phyloP scores from a whole-genome alignment of 139 green algal species.

The Chlamydomonas sp. region DNA sequence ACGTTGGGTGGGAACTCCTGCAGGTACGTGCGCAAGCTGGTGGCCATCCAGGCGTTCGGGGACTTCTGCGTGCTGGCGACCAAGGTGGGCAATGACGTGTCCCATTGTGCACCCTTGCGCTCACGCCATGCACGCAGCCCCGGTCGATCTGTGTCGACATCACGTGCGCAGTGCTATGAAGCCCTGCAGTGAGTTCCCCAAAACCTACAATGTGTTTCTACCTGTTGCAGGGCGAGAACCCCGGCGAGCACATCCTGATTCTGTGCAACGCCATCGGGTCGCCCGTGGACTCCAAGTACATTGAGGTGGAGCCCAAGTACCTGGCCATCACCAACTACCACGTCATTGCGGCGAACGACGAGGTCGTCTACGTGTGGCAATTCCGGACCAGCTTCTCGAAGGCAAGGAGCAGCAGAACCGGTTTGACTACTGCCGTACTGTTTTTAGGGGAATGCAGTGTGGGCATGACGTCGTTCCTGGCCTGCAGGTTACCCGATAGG shows the following conservation, averaged over 20 bases:
- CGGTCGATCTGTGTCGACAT: too few species aligned
- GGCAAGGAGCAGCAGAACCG: conserved; percentile 5
- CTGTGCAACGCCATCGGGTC: conserved; percentile 88
- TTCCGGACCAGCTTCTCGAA: conserved; percentile 65
- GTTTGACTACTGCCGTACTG: neutral
- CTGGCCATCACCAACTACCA: conserved; percentile 67
- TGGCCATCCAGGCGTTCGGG: conserved; percentile 64
- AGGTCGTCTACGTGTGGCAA: conserved; percentile 82
- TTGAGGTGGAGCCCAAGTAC: conserved; percentile 68
- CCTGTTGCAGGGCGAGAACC: conserved; percentile 64
- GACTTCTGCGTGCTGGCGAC: conserved; percentile 72
- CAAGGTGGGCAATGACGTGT: conserved; percentile 43
- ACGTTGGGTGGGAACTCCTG: neutral
- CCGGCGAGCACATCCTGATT: conserved; percentile 78
- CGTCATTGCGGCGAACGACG: conserved; percentile 64
- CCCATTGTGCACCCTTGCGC: too few species aligned
- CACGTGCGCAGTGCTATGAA: too few species aligned
- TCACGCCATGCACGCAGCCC: too few species aligned
- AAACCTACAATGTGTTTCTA: neutral
- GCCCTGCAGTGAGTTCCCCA: too few species aligned
- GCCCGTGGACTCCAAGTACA: conserved; percentile 82
- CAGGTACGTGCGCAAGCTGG: conserved; percentile 82
- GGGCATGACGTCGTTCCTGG: too few species aligned
- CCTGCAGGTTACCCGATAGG: too few species aligned
- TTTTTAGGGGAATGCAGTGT: too few species aligned